Evolutionary conservation across 202 grass and related monocot species (phyloP).

Genomic region (Dendrocalamus latiflorus): DNA sequence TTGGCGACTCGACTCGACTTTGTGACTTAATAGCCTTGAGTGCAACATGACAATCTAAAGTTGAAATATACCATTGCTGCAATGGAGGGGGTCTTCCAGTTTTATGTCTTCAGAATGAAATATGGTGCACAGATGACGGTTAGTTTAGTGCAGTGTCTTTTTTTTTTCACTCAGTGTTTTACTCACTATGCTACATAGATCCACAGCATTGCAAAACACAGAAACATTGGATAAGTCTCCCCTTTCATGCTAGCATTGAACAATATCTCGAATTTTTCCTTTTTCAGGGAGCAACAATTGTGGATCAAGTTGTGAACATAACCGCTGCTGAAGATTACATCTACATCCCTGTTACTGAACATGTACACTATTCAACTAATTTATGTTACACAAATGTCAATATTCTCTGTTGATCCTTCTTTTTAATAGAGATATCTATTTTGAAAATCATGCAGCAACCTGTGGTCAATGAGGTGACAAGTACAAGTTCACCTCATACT

Average conservation of each 20-base stretch:
- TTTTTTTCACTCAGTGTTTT: background rate
- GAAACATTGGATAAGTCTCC: background rate
- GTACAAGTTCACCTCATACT: slow-evolving; percentile 44
- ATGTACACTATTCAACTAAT: slow-evolving; percentile 38
- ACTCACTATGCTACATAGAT: background rate
- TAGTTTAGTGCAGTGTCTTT: background rate
- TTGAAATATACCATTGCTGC: background rate
- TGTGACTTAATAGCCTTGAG: no score
- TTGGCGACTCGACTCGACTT: no score
- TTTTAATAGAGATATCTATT: slow-evolving; percentile 17
- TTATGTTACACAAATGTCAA: slow-evolving; percentile 20
- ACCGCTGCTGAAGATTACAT: slow-evolving; percentile 81
- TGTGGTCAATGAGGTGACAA: slow-evolving; percentile 44
- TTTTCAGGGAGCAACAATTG: slow-evolving; percentile 89
- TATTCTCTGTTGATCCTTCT: background rate
- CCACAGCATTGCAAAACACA: background rate
- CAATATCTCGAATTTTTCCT: background rate
- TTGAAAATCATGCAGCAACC: slow-evolving; percentile 56
- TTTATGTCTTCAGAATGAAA: background rate
- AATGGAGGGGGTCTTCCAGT: background rate
- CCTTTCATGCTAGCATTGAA: background rate
- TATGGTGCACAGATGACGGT: background rate
- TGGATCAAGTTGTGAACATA: slow-evolving; percentile 81
- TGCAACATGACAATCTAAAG: background rate
- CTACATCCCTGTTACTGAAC: slow-evolving; percentile 59